Evolutionary conservation across 352 stramenopile species (phyloP).

Genomic region (Globisporangium rhizosaccharum): DNA sequence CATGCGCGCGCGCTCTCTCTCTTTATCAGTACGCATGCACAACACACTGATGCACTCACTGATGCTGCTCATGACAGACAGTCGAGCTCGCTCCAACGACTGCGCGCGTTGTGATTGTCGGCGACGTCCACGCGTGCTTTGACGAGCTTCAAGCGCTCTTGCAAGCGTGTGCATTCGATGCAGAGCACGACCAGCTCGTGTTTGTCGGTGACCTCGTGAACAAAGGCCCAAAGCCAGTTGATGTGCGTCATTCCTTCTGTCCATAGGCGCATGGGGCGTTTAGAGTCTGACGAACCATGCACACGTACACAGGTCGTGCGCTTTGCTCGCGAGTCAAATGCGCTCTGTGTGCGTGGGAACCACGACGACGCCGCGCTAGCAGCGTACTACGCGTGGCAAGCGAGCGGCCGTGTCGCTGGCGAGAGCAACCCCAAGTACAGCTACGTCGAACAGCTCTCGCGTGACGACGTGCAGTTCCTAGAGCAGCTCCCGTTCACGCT

Average conservation of each 20-base stretch:
- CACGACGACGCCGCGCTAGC: constrained; percentile 73
- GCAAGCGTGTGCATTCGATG: constrained; percentile 32
- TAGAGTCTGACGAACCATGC: neutral
- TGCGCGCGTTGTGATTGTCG: constrained; percentile 75
- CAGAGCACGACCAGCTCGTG: constrained; percentile 64
- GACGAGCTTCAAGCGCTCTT: constrained; percentile 76
- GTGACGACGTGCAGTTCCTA: constrained; percentile 57
- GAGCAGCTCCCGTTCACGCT: constrained; percentile 78
- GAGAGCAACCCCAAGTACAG: constrained; percentile 39
- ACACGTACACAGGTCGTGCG: constrained; percentile 42
- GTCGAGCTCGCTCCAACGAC: constrained; percentile 17
- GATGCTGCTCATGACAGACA: constrained; percentile 9
- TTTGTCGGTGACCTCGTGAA: constrained; percentile 92
- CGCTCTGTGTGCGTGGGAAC: constrained; percentile 73
- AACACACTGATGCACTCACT: neutral
- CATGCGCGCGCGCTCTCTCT: neutral
- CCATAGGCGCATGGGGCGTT: no score
- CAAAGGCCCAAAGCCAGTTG: constrained; percentile 84
- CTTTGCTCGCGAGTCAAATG: constrained; percentile 48
- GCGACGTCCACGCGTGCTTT: constrained; percentile 91
- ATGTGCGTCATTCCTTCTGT: constrained; percentile 19
- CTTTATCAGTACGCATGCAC: neutral
- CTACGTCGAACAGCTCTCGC: constrained; percentile 57
- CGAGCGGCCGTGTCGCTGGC: constrained; percentile 7
- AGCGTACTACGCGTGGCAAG: constrained; percentile 49